phyloP scores from a whole-genome alignment of 192 early-diverging fungal species.

The Umbelopsis vinacea region DNA sequence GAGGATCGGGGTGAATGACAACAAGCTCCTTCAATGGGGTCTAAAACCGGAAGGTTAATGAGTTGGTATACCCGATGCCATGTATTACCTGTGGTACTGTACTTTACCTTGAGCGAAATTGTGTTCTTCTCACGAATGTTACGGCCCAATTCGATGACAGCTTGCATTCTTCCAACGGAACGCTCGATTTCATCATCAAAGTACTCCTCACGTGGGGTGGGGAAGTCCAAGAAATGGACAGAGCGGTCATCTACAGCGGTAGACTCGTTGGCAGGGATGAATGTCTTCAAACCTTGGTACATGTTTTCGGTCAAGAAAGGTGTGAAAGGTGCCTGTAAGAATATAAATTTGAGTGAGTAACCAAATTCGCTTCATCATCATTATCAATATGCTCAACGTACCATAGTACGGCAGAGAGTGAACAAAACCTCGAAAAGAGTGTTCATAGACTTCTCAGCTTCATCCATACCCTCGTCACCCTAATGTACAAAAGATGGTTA shows the following conservation, averaged over 20 bases:
- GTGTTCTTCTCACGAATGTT: slow-evolving; percentile 89
- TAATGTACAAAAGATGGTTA: neutral
- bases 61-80: no score
- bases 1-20: slow-evolving; percentile 83
- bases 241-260: slow-evolving; percentile 75
- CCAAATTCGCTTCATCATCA: no score
- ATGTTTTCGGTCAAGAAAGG: slow-evolving; percentile 97
- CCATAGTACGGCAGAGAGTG: slow-evolving; percentile 90
- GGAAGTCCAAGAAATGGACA: slow-evolving; percentile 95
- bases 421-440: slow-evolving; percentile 95
- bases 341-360: neutral
- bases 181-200: slow-evolving; percentile 96
- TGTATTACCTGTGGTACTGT: neutral
- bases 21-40: slow-evolving; percentile 92
- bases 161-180: slow-evolving; percentile 92
- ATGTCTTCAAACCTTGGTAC: slow-evolving; percentile 91
- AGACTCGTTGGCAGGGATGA: slow-evolving; percentile 62
- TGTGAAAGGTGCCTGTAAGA: slow-evolving; percentile 83
- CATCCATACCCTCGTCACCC: slow-evolving; percentile 90
- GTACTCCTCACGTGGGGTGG: slow-evolving; percentile 92
- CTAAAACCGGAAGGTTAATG: slow-evolving; percentile 33
- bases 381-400: slow-evolving; percentile 30
- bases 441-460: slow-evolving; percentile 86
- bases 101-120: slow-evolving; percentile 79
- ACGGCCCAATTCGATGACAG: slow-evolving; percentile 95